Percentiles rank a stretch among this genome's conserved stretches.
Conservation (phyloP, 2,329 filamentous ascomycete genomes). For the Salinomyces thailandicus region DNA sequence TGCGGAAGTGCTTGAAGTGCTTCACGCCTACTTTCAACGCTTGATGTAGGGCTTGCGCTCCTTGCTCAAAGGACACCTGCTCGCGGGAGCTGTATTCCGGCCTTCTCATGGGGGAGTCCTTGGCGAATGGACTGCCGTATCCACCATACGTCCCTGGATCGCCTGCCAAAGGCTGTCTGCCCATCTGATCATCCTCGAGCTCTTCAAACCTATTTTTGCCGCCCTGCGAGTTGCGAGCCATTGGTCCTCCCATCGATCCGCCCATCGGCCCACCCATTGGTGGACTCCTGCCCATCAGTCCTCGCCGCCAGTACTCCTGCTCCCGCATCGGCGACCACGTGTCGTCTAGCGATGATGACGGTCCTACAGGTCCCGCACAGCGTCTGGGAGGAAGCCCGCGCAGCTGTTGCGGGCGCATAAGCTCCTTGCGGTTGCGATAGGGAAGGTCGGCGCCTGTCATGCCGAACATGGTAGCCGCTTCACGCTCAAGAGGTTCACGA, state of each 20-base stretch:
- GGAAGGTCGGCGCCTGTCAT: constrained; percentile 3
- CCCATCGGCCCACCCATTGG: not conserved
- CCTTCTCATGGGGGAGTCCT: not conserved
- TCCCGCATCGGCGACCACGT: constrained; percentile 1
- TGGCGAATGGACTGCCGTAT: not conserved
- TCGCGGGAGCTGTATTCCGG: not conserved
- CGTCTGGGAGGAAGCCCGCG: constrained; percentile 2
- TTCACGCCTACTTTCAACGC: constrained; percentile 3
- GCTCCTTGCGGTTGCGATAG: constrained; percentile 7
- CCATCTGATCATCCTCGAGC: not conserved
- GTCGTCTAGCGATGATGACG: not conserved
- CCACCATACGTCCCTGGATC: not conserved
- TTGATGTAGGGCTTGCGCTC: constrained; percentile 3
- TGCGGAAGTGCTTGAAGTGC: constrained; percentile 5
- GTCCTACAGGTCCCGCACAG: not conserved
- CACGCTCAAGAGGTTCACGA: not conserved
- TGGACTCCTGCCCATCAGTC: not conserved
- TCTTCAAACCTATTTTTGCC: constrained; percentile 1
- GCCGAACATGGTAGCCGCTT: constrained; percentile 3
- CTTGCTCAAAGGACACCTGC: constrained; percentile 5
- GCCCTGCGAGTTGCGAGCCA: not conserved
- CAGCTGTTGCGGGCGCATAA: constrained; percentile 5
- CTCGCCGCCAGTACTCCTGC: constrained; percentile 2
- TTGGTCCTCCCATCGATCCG: not conserved
- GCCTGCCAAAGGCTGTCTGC: not conserved